Percentiles rank a stretch among this genome's conserved stretches.
Conservation (phyloP, 768 basidiomycete species). For the Termitomyces sp. region DNA sequence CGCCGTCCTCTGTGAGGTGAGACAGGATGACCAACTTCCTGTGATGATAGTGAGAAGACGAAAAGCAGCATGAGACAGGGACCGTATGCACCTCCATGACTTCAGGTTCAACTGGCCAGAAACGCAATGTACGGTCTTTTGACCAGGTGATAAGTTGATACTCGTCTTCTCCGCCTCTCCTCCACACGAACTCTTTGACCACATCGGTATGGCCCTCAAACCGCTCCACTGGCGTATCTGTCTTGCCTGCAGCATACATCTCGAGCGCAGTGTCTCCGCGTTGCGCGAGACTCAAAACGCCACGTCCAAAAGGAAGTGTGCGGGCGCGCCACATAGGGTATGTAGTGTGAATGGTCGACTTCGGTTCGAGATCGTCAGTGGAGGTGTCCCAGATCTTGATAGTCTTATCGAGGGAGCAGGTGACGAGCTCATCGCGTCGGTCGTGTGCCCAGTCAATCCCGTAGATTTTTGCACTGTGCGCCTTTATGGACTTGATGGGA, state of each 20-base stretch:
- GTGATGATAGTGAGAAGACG: slow-evolving; percentile 8
- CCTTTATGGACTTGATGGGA: slow-evolving; percentile 68
- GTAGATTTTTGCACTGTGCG: slow-evolving; percentile 91
- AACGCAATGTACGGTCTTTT: slow-evolving; percentile 85
- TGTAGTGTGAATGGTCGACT: slow-evolving; percentile 58
- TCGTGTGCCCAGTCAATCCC: slow-evolving; percentile 95
- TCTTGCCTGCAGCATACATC: slow-evolving; percentile 60
- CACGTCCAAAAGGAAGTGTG: slow-evolving; percentile 87
- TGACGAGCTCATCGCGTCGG: slow-evolving; percentile 74
- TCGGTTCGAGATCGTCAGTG: slow-evolving; percentile 30
- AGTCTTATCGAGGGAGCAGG: slow-evolving; percentile 91
- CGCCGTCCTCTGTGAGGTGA: slow-evolving; percentile 30
- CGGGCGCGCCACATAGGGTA: slow-evolving; percentile 96
- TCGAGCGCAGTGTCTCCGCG: slow-evolving; percentile 80
- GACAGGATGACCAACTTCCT: slow-evolving; percentile 50
- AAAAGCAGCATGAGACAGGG: neutral
- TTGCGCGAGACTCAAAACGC: slow-evolving; percentile 85
- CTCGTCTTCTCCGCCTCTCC: slow-evolving; percentile 56
- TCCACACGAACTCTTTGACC: slow-evolving; percentile 98
- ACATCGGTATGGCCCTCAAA: slow-evolving; percentile 92
- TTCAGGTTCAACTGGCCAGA: slow-evolving; percentile 82
- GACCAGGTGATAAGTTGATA: slow-evolving; percentile 71
- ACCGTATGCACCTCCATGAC: slow-evolving; percentile 54
- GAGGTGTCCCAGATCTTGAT: slow-evolving; percentile 81
- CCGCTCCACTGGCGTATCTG: slow-evolving; percentile 53